These are phyloP conservation scores for Prunus davidiana DNA, from an alignment of 306 rosid species.

Conservation along the genomic window DNA sequence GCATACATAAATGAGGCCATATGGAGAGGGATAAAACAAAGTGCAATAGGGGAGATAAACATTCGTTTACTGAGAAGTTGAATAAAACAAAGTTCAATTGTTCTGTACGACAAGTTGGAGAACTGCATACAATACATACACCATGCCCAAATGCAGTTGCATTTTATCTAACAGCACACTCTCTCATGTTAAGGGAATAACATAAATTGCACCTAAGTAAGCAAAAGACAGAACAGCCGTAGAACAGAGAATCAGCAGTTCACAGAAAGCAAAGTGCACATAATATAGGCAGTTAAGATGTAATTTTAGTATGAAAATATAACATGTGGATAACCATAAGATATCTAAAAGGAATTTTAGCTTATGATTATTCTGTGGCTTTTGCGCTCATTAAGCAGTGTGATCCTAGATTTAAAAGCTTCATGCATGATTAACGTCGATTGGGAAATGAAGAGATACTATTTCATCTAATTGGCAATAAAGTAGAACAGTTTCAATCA, in stretches of 20 bases:
- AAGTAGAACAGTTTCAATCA: not conserved
- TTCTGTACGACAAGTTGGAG: no score
- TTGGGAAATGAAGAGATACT: not conserved
- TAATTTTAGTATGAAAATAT: not conserved
- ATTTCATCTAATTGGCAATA: not conserved
- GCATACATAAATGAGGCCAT: slow-evolving; percentile 4
- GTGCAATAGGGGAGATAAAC: no score
- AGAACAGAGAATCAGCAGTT: not conserved
- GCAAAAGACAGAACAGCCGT: not conserved
- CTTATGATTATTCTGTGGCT: not conserved
- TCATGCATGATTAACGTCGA: not conserved
- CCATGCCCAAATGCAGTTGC: no score
- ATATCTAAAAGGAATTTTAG: not conserved
- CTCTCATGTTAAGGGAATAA: not conserved
- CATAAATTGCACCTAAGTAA: not conserved
- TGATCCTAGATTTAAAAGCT: not conserved
- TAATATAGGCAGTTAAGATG: not conserved
- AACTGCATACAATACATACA: no score
- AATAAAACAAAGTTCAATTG: no score
- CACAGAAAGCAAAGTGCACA: not conserved
- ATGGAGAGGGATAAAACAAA: not conserved
- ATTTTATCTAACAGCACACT: no score
- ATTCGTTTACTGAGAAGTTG: no score
- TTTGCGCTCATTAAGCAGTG: not conserved
- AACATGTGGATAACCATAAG: not conserved